Evolutionary conservation across 352 stramenopile genomes (phyloP).

Genomic region (Pythium pyrilobum): DNA sequence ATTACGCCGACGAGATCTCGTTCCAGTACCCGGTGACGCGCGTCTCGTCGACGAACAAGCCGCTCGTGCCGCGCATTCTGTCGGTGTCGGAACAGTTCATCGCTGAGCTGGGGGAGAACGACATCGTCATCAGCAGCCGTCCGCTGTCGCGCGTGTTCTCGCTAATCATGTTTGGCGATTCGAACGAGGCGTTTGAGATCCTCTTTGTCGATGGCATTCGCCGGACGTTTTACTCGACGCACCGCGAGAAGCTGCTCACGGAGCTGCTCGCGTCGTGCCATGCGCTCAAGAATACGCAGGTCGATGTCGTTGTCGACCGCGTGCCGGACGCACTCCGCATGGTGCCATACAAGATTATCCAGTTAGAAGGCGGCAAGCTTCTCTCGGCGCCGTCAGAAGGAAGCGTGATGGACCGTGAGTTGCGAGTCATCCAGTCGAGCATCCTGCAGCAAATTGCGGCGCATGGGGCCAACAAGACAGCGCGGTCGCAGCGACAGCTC

Average conservation of each 20-base stretch:
- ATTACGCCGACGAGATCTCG: conserved; percentile 31
- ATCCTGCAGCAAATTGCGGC: conserved; percentile 56
- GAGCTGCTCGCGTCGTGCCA: conserved; percentile 72
- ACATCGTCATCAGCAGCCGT: conserved; percentile 59
- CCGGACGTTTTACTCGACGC: conserved; percentile 57
- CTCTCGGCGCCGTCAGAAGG: conserved; percentile 5
- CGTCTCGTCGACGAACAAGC: conserved; percentile 38
- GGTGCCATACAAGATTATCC: conserved; percentile 70
- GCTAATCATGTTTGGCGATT: conserved; percentile 60
- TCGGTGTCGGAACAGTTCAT: conserved; percentile 70
- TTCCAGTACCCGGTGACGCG: conserved; percentile 72
- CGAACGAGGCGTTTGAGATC: conserved; percentile 61
- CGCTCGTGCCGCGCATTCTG: conserved; percentile 34
- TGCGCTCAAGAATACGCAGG: conserved; percentile 63
- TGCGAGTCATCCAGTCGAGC: conserved; percentile 55
- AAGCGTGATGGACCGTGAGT: conserved; percentile 54
- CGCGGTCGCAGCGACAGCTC: conserved; percentile 52
- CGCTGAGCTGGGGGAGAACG: conserved; percentile 45
- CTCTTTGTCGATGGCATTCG: conserved; percentile 69
- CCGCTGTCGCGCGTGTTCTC: conserved; percentile 67
- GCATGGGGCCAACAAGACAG: conserved; percentile 60
- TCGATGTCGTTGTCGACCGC: conserved; percentile 46
- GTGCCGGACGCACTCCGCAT: conserved; percentile 56
- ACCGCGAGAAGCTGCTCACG: conserved; percentile 70
- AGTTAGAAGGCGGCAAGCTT: conserved; percentile 55